Evolutionary conservation across 495 filamentous ascomycete genomes (phyloP).

Genomic region (Thermothielavioides terrestris): DNA sequence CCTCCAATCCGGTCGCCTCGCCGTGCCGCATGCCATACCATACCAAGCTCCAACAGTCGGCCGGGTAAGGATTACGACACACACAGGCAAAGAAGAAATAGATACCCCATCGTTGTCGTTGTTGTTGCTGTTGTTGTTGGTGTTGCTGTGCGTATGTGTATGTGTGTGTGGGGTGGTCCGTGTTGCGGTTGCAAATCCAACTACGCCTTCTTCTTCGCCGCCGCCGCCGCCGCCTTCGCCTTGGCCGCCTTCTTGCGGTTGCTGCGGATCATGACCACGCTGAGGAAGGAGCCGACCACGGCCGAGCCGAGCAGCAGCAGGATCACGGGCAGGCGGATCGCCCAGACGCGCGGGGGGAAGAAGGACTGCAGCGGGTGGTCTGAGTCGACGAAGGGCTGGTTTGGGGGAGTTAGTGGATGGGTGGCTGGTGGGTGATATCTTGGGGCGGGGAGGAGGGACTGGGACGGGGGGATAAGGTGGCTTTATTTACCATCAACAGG

Average conservation of each 20-base stretch:
- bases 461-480: not conserved
- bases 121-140: too few species aligned
- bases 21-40: too few species aligned
- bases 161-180: too few species aligned
- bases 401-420: not conserved
- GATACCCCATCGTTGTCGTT: too few species aligned
- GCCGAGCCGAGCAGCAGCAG: slow-evolving; percentile 84
- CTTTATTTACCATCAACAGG: slow-evolving; percentile 70
- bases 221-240: slow-evolving; percentile 58
- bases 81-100: too few species aligned
- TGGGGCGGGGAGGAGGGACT: not conserved
- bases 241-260: slow-evolving; percentile 95
- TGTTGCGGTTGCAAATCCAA: too few species aligned
- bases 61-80: too few species aligned
- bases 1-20: too few species aligned
- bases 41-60: too few species aligned
- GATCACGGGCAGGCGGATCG: slow-evolving; percentile 96
- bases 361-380: slow-evolving; percentile 88
- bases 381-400: slow-evolving; percentile 89
- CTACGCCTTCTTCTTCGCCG: slow-evolving; percentile 48
- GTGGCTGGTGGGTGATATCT: not conserved
- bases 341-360: slow-evolving; percentile 97
- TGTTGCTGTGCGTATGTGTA: too few species aligned
- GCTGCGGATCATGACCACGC: slow-evolving; percentile 97
- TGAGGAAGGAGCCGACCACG: slow-evolving; percentile 92